Conservation (phyloP, 2,329 filamentous ascomycete genomes). For the Sporothrix dimorphospora region DNA sequence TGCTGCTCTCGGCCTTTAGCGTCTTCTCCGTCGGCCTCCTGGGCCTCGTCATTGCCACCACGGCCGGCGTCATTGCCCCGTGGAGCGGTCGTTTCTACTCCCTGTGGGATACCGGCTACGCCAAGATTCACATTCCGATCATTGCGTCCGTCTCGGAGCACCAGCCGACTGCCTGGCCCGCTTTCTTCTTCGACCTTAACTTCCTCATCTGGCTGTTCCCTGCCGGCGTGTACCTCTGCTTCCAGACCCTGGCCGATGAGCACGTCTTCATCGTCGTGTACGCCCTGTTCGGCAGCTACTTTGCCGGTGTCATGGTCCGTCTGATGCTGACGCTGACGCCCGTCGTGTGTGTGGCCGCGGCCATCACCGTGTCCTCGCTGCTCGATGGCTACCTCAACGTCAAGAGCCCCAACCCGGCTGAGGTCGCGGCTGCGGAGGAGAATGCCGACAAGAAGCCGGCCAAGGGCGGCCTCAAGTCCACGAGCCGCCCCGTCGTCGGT, state of each 20-base stretch:
- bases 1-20: conserved; percentile 73
- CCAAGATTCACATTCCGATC: conserved; percentile 98
- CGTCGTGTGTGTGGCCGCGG: conserved; percentile 92
- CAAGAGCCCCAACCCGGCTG: conserved; percentile 61
- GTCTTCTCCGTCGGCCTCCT: conserved; percentile 79
- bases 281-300: conserved; percentile 94
- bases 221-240: conserved; percentile 97
- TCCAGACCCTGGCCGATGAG: conserved; percentile 90
- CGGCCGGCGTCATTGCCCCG: conserved; percentile 89
- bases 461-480: conserved; percentile 65
- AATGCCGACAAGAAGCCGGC: conserved; percentile 57
- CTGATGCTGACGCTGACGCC: conserved; percentile 97
- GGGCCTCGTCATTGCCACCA: conserved; percentile 76
- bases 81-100: conserved; percentile 99
- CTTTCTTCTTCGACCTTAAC: conserved; percentile 99
- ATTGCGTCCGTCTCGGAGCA: conserved; percentile 99
- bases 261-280: conserved; percentile 99
- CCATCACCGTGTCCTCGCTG: conserved; percentile 83
- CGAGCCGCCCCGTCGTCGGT: conserved; percentile 74
- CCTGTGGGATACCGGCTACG: conserved; percentile 97
- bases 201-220: conserved; percentile 86
- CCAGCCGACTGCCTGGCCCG: conserved; percentile 97
- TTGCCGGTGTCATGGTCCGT: conserved; percentile 98
- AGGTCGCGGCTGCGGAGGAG: conserved; percentile 48
- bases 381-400: conserved; percentile 81